Evolutionary conservation across 1,139 yeast genomes (phyloP).

Genomic region (Yamadazyma blattariae): DNA sequence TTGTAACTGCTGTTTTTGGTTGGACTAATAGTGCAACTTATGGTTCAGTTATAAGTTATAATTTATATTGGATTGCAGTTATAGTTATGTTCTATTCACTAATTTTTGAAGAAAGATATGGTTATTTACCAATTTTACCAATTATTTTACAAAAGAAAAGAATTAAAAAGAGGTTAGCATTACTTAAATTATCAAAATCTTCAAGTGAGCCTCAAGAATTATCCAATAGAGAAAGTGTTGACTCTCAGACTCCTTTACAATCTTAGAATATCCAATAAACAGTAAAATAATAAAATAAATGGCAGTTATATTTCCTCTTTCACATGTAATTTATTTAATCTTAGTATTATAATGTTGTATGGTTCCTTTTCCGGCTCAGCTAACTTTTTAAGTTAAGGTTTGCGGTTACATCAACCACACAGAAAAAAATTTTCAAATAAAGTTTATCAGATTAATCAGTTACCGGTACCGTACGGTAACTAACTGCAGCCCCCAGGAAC

Average conservation of each 20-base stretch:
- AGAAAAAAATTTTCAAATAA: not conserved
- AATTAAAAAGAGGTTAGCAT: slow-evolving; percentile 42
- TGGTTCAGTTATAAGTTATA: slow-evolving; percentile 41
- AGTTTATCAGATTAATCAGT: not conserved
- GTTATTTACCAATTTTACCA: slow-evolving; percentile 60
- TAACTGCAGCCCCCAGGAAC: no score
- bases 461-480: no score
- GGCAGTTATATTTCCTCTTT: no score
- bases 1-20: slow-evolving; percentile 43
- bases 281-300: not conserved
- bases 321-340: no score
- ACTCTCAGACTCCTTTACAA: slow-evolving; percentile 27
- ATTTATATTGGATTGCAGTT: slow-evolving; percentile 35
- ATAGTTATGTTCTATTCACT: slow-evolving; percentile 23
- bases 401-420: no score
- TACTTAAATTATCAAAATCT: not conserved
- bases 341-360: no score
- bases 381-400: no score
- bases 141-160: slow-evolving; percentile 55
- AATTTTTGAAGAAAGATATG: slow-evolving; percentile 61
- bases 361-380: no score
- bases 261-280: not conserved
- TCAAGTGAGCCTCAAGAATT: not conserved
- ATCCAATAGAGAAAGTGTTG: slow-evolving; percentile 21
- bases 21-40: slow-evolving; percentile 52